Conservation (phyloP, 2,329 filamentous ascomycete genomes). For the Saccharata proteae region DNA sequence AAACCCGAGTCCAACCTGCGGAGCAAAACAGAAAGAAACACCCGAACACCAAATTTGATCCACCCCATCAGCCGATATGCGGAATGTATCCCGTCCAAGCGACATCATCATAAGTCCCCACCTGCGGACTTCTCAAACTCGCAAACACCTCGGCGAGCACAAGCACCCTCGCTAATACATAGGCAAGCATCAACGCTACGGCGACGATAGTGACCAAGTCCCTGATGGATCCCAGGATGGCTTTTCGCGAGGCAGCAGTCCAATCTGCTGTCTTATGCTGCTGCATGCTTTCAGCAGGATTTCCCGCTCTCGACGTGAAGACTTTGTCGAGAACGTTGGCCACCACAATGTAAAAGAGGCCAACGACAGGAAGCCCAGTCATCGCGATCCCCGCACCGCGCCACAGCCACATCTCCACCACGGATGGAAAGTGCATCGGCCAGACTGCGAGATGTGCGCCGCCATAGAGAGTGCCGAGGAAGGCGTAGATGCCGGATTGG, state of each 20-base stretch:
- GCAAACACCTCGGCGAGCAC: conserved; percentile 7
- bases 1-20: no score
- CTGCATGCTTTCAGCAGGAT: not conserved
- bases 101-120: conserved; percentile 3
- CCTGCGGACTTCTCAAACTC: conserved; percentile 5
- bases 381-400: conserved; percentile 8
- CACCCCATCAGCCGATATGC: conserved; percentile 9
- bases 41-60: no score
- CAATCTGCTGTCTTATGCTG: not conserved
- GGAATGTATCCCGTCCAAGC: conserved; percentile 5
- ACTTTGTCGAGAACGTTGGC: not conserved
- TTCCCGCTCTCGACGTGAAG: not conserved
- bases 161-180: conserved; percentile 1
- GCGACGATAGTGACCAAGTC: not conserved
- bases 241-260: not conserved
- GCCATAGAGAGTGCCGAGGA: conserved; percentile 14
- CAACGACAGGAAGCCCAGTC: not conserved
- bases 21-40: no score
- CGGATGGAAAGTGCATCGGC: conserved; percentile 14
- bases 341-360: no score
- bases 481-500: not conserved
- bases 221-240: no score
- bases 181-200: not conserved
- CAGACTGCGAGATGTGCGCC: conserved; percentile 16
- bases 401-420: conserved; percentile 15